Evolutionary conservation across 1,139 yeast species (phyloP).

Genomic region (Waltiozyma sp.): DNA sequence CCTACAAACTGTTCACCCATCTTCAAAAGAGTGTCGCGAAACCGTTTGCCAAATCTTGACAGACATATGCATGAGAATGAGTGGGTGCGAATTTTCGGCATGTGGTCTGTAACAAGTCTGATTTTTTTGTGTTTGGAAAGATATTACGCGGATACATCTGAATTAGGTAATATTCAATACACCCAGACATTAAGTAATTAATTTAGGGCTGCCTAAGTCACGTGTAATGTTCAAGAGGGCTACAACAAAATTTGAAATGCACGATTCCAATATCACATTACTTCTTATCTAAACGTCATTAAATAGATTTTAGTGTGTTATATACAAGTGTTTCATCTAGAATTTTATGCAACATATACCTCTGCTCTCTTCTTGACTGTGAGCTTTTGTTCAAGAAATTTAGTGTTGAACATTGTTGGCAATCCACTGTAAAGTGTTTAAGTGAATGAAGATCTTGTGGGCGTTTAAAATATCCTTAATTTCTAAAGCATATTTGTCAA

Average conservation of each 20-base stretch:
- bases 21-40: not conserved
- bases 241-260: not conserved
- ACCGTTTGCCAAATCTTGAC: not conserved
- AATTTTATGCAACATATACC: too few species aligned
- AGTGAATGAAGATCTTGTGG: slow-evolving; percentile 64
- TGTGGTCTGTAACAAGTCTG: not conserved
- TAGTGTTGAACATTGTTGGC: slow-evolving; percentile 7
- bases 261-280: not conserved
- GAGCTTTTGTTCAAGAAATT: not conserved
- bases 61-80: not conserved
- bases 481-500: slow-evolving; percentile 69
- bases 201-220: not conserved
- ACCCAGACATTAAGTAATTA: not conserved
- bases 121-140: not conserved
- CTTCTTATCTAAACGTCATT: not conserved
- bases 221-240: not conserved
- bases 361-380: not conserved
- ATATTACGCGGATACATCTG: not conserved
- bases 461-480: slow-evolving; percentile 82
- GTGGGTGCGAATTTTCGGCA: not conserved
- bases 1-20: not conserved
- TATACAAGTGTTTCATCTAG: not conserved
- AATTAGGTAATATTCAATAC: not conserved
- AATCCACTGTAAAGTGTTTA: slow-evolving; percentile 51
- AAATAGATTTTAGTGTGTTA: not conserved